A percentile compares a stretch with the other conserved stretches of the same genome.
phyloP scores from a whole-genome alignment of 768 basidiomycete genomes.

The Pisolithus microcarpus region DNA sequence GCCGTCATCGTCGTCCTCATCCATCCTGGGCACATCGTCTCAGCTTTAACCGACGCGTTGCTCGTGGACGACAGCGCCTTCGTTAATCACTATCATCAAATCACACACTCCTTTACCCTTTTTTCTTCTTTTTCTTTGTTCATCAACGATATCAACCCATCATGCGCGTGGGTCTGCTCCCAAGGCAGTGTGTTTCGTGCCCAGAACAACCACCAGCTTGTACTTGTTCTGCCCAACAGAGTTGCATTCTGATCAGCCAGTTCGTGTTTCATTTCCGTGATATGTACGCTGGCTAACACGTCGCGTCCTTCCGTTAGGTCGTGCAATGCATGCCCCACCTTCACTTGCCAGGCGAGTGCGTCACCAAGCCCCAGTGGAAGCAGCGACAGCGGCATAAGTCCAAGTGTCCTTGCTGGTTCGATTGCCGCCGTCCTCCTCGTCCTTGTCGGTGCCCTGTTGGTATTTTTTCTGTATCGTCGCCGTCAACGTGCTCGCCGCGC shows the following conservation, averaged over 20 bases:
- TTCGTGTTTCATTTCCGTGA: conserved; percentile 23
- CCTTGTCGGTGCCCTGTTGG: conserved; percentile 41
- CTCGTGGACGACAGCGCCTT: conserved; percentile 19
- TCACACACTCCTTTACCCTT: conserved; percentile 30
- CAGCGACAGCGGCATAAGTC: conserved; percentile 44
- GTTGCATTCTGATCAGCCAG: conserved; percentile 58
- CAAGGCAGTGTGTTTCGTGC: conserved; percentile 48
- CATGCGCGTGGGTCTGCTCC: conserved; percentile 32
- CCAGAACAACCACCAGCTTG: conserved; percentile 42
- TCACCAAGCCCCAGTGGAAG: conserved; percentile 4
- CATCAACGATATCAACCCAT: conserved; percentile 16
- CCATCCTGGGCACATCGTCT: neutral
- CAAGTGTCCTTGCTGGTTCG: conserved; percentile 69
- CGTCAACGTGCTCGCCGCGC: conserved; percentile 37
- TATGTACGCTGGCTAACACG: neutral
- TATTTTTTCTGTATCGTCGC: conserved; percentile 63
- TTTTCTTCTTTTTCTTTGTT: conserved; percentile 5
- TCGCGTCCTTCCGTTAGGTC: conserved; percentile 34
- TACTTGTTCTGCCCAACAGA: conserved; percentile 47
- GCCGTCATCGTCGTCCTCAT: neutral
- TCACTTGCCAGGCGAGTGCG: conserved; percentile 40
- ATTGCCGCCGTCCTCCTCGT: conserved; percentile 59
- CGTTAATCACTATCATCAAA: conserved; percentile 14
- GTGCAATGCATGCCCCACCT: conserved; percentile 48
- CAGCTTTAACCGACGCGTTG: conserved; percentile 3